A percentile compares a stretch with the other conserved stretches of the same genome.
Conservation (phyloP, 805 yeast genomes). For the Dipodascus geniculatus region DNA sequence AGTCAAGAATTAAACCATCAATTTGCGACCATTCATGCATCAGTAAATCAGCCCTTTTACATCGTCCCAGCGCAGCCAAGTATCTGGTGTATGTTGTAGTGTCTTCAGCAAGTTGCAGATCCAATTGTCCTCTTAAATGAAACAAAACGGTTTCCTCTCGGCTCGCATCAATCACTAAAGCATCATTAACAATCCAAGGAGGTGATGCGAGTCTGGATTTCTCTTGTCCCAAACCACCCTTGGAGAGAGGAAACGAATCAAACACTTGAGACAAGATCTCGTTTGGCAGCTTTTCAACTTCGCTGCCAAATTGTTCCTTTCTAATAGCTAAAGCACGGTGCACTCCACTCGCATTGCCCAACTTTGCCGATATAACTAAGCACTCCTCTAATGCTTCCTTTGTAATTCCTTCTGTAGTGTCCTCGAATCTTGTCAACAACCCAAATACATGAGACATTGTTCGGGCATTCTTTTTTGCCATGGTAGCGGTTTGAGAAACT, state of each 20-base stretch:
- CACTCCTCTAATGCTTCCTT: conserved; percentile 15
- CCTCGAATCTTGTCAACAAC: conserved; percentile 14
- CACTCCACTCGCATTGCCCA: conserved; percentile 20
- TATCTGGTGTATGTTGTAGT: conserved; percentile 12
- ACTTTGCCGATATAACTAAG: conserved; percentile 14
- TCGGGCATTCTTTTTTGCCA: conserved; percentile 5
- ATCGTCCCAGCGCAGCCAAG: conserved; percentile 18
- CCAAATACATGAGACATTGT: conserved; percentile 21
- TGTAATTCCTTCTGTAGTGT: conserved; percentile 12
- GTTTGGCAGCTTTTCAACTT: conserved; percentile 6
- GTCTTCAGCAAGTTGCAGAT: conserved; percentile 5
- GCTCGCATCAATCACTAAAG: conserved; percentile 10
- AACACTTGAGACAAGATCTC: conserved; percentile 12
- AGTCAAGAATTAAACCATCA: neutral
- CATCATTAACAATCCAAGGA: conserved; percentile 14
- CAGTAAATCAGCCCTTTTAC: conserved; percentile 12
- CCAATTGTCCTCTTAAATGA: conserved; percentile 12
- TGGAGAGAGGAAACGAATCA: conserved; percentile 17
- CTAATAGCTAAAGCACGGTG: conserved; percentile 14
- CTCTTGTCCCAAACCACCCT: conserved; percentile 12
- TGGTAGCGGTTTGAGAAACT: neutral
- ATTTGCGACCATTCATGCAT: conserved; percentile 15
- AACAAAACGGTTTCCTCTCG: conserved; percentile 14
- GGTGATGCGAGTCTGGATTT: conserved; percentile 6
- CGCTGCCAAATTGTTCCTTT: conserved; percentile 5